Percentiles rank a stretch among this genome's conserved stretches.
Conservation (phyloP, 2,329 filamentous ascomycete species). For the Diaporthe australafricana region DNA sequence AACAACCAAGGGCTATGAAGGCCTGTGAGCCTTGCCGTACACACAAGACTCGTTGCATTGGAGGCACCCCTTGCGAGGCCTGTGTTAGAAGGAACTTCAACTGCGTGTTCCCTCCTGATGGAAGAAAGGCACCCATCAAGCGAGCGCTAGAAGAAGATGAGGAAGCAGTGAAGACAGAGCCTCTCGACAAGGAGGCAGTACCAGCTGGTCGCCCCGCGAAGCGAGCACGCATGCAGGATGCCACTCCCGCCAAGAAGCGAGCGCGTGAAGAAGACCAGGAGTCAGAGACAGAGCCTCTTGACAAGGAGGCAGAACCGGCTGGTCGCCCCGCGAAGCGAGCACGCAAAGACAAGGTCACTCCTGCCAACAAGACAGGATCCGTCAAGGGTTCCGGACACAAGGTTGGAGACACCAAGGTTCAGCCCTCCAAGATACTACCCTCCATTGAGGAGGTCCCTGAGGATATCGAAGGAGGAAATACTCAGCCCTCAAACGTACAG, state of each 20-base stretch:
- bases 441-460: slow-evolving; percentile 12
- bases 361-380: neutral
- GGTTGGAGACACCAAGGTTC: neutral
- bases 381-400: neutral
- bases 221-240: neutral
- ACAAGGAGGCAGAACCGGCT: neutral
- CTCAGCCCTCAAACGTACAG: neutral
- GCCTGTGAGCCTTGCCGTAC: slow-evolving; percentile 32
- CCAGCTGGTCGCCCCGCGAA: slow-evolving; percentile 7
- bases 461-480: neutral
- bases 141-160: neutral
- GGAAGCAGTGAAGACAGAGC: slow-evolving; percentile 2
- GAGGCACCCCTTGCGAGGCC: slow-evolving; percentile 21
- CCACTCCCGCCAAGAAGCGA: neutral
- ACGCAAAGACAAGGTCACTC: neutral
- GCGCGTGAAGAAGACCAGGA: neutral
- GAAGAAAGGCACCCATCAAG: slow-evolving; percentile 12
- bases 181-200: neutral
- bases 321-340: slow-evolving; percentile 20
- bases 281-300: neutral
- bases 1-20: slow-evolving; percentile 19
- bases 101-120: slow-evolving; percentile 16
- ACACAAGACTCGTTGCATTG: slow-evolving; percentile 35
- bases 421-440: neutral
- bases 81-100: slow-evolving; percentile 19